Conservation (phyloP, 805 yeast genomes). For the Starmerella khaoyaiensis region DNA sequence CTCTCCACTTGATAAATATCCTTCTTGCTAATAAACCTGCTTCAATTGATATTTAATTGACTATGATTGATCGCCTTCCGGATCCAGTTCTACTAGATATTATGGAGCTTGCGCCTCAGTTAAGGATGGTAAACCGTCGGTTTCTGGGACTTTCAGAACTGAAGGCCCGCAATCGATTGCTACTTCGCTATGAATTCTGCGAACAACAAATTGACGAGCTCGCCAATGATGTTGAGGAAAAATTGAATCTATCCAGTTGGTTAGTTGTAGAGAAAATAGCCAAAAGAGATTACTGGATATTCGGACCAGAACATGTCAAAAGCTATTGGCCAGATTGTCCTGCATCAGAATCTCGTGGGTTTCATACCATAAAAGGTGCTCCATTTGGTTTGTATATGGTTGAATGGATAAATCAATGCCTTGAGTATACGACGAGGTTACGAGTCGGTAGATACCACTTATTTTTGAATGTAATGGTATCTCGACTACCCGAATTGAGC, state of each 20-base stretch:
- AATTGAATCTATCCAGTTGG: slow-evolving; percentile 18
- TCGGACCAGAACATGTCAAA: slow-evolving; percentile 17
- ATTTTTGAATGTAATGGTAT: slow-evolving; percentile 12
- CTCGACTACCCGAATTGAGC: slow-evolving; percentile 13
- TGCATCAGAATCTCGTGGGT: not conserved
- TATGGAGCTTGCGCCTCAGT: slow-evolving; percentile 9
- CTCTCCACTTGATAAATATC: no score
- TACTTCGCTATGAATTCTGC: slow-evolving; percentile 6
- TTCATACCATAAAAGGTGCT: slow-evolving; percentile 5
- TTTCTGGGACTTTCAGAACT: slow-evolving; percentile 15
- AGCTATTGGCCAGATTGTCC: not conserved
- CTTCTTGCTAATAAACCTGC: no score
- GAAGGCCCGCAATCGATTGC: slow-evolving; percentile 8
- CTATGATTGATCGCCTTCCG: slow-evolving; percentile 16
- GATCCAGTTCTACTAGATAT: slow-evolving; percentile 12
- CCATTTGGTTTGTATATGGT: slow-evolving; percentile 13
- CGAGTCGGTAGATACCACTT: slow-evolving; percentile 16
- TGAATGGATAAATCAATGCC: slow-evolving; percentile 7
- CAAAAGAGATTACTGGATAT: slow-evolving; percentile 19
- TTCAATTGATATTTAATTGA: no score
- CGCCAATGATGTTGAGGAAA: slow-evolving; percentile 10
- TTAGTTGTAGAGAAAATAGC: slow-evolving; percentile 15
- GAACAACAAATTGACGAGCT: slow-evolving; percentile 14
- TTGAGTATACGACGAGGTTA: slow-evolving; percentile 16
- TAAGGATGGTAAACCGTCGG: slow-evolving; percentile 14